Conservation (phyloP, 1,139 yeast genomes). For the Debaryomyces sp. region DNA sequence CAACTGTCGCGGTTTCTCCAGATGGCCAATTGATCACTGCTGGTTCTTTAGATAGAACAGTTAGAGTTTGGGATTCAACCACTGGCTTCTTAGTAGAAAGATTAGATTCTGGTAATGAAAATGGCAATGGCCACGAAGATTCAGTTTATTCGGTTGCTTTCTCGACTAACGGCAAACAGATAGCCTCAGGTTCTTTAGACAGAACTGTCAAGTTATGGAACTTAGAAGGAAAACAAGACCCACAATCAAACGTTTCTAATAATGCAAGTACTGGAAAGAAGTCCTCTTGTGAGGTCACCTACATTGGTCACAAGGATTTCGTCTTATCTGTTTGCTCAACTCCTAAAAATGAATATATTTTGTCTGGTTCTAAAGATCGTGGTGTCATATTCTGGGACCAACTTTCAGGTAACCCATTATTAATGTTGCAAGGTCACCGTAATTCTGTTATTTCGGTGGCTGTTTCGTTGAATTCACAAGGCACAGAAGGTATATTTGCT, state of each 20-base stretch:
- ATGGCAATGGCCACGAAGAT: conserved; percentile 93
- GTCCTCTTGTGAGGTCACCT: conserved; percentile 85
- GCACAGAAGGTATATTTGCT: conserved; percentile 81
- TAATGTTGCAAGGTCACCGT: conserved; percentile 96
- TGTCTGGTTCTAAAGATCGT: conserved; percentile 95
- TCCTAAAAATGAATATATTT: conserved; percentile 87
- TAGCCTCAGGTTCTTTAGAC: conserved; percentile 93
- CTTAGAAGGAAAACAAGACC: conserved; percentile 61
- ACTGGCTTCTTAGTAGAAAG: conserved; percentile 93
- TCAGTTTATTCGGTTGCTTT: conserved; percentile 95
- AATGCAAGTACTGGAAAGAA: conserved; percentile 34
- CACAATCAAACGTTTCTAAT: conserved; percentile 29
- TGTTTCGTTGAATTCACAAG: conserved; percentile 75
- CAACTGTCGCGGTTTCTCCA: conserved; percentile 96
- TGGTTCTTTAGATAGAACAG: conserved; percentile 93
- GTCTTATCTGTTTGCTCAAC: conserved; percentile 94
- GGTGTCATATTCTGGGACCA: conserved; percentile 99
- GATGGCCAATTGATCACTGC: conserved; percentile 96
- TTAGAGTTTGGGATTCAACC: conserved; percentile 95
- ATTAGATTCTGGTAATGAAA: conserved; percentile 84
- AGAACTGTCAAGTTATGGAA: conserved; percentile 97
- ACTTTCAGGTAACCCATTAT: conserved; percentile 84
- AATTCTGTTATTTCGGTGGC: conserved; percentile 95
- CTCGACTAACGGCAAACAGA: conserved; percentile 88
- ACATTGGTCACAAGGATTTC: conserved; percentile 95